Percentiles rank a stretch among this genome's conserved stretches.
Conservation (phyloP, 1,139 yeast genomes). For the Sugiyamaella castrensis region DNA sequence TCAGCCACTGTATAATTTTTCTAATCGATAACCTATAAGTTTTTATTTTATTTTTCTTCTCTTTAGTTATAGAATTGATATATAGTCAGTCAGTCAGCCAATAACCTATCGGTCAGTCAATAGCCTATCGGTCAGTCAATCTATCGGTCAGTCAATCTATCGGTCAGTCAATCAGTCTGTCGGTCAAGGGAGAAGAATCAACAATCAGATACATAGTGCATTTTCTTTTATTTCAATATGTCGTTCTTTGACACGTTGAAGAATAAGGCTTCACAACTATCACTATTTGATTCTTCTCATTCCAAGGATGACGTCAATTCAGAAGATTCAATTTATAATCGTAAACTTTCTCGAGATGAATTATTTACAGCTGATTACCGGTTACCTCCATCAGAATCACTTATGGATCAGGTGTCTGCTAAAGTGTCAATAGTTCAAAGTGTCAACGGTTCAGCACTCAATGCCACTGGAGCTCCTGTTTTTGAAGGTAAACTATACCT, state of each 20-base stretch:
- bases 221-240: constrained; percentile 35
- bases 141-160: no score
- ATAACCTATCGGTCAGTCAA: no score
- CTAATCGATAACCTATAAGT: no score
- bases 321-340: constrained; percentile 35
- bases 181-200: no score
- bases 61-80: no score
- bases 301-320: constrained; percentile 21
- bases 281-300: constrained; percentile 41
- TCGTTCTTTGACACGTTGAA: constrained; percentile 50
- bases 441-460: constrained; percentile 32
- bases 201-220: no score
- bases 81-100: no score
- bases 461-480: constrained; percentile 31
- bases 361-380: constrained; percentile 61
- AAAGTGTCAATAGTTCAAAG: constrained; percentile 55
- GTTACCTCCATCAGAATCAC: constrained; percentile 67
- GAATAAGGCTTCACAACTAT: constrained; percentile 47
- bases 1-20: no score
- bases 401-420: constrained; percentile 65
- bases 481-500: constrained; percentile 61
- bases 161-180: no score
- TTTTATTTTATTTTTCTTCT: no score
- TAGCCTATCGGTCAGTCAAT: no score
- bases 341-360: constrained; percentile 56